Conservation (phyloP, 139 green algal species). For the Volvox reticuliferus region DNA sequence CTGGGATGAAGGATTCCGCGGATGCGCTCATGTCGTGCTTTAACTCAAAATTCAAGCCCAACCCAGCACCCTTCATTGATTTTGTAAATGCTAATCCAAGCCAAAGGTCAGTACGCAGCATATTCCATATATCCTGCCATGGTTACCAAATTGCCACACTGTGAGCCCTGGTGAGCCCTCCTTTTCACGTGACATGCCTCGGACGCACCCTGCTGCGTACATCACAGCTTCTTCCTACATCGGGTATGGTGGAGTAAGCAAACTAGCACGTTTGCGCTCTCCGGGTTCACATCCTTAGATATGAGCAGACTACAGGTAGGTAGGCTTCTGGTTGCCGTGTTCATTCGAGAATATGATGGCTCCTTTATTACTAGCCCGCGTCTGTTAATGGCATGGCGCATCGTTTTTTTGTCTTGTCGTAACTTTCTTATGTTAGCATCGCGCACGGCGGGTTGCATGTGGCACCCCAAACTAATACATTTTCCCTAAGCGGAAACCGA, state of each 20-base stretch:
- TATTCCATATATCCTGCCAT: not conserved
- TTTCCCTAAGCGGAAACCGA: too few relatives aligned
- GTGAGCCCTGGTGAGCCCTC: not conserved
- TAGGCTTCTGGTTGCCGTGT: not conserved
- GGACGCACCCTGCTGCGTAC: not conserved
- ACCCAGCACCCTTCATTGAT: not conserved
- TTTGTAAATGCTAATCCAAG: not conserved
- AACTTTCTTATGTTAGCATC: not conserved
- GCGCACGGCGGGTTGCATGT: too few relatives aligned
- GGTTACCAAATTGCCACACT: not conserved
- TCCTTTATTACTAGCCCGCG: not conserved
- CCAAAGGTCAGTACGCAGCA: not conserved
- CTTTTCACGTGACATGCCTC: not conserved
- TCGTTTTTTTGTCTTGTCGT: not conserved
- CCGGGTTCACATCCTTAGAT: not conserved
- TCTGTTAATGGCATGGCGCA: not conserved
- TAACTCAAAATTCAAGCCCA: not conserved
- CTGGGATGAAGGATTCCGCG: not conserved
- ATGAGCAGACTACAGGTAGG: not conserved
- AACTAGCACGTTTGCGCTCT: not conserved
- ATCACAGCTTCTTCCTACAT: not conserved
- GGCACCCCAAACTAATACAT: too few relatives aligned
- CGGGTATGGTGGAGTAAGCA: not conserved
- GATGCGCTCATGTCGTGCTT: not conserved
- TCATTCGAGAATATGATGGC: not conserved